Conservation (phyloP, 192 early-diverging fungal species). For the Dissophora globulifera region DNA sequence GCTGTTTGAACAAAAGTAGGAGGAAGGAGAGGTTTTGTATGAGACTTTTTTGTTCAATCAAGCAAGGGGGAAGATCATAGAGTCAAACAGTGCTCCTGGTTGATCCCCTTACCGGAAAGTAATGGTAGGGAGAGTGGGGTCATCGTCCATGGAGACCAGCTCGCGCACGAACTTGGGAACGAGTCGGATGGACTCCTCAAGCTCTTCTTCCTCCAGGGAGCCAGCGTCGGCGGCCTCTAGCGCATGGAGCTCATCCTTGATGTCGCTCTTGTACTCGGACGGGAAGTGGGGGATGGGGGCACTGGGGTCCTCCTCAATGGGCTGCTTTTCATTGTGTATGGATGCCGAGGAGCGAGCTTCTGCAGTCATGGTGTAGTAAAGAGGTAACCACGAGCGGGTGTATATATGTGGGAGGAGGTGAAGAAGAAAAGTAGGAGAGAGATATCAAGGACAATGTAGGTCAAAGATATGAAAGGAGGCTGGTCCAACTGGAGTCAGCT, state of each 20-base stretch:
- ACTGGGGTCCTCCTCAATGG: constrained; percentile 42
- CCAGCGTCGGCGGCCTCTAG: constrained; percentile 32
- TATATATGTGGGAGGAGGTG: background rate
- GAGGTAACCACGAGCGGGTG: background rate
- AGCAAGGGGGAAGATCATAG: background rate
- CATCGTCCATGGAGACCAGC: constrained; percentile 55
- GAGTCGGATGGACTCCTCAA: constrained; percentile 44
- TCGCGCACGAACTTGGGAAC: constrained; percentile 55
- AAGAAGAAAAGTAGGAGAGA: background rate
- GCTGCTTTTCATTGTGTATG: constrained; percentile 8
- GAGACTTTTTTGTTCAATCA: too few relatives aligned
- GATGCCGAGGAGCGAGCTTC: constrained; percentile 3
- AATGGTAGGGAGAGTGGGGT: constrained; percentile 50
- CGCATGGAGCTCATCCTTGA: constrained; percentile 34
- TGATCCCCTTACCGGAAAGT: constrained; percentile 47
- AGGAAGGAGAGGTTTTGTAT: background rate
- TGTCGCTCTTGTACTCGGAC: constrained; percentile 30
- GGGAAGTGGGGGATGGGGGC: constrained; percentile 49
- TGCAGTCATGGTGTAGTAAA: constrained; percentile 6
- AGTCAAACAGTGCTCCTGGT: background rate
- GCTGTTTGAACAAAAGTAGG: constrained; percentile 6
- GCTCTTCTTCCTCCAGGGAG: constrained; percentile 40
- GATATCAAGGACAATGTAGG: background rate
- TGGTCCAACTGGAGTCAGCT: too few relatives aligned
- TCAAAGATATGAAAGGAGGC: too few relatives aligned